Conservation (phyloP, 345 rosid species). For the Salix brachista region DNA sequence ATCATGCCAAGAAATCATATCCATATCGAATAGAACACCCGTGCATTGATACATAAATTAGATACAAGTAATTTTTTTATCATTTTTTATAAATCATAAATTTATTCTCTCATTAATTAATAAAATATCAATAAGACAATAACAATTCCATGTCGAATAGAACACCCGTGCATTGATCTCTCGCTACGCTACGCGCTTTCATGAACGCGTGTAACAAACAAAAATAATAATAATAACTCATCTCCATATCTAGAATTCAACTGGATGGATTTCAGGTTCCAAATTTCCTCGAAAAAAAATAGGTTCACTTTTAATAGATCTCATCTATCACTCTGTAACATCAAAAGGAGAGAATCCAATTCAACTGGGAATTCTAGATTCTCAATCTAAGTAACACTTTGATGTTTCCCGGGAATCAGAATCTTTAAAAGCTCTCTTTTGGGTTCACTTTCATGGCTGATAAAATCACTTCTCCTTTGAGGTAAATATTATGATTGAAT, state of each 20-base stretch:
- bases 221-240: too few species aligned
- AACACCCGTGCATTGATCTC: too few species aligned
- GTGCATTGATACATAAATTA: too few species aligned
- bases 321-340: neutral
- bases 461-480: constrained; percentile 24
- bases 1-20: too few species aligned
- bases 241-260: too few species aligned
- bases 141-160: too few species aligned
- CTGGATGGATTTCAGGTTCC: neutral
- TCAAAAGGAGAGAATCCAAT: constrained; percentile 15
- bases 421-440: neutral
- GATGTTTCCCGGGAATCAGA: constrained; percentile 16
- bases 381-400: neutral
- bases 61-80: too few species aligned
- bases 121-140: too few species aligned
- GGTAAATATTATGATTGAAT: constrained; percentile 24
- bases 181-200: neutral
- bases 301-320: neutral
- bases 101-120: too few species aligned
- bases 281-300: neutral
- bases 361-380: constrained; percentile 5
- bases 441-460: constrained; percentile 23
- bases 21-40: too few species aligned
- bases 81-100: too few species aligned
- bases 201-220: neutral